Evolutionary conservation across 257 asterid genomes (phyloP).

Genomic region (Gardenia jasminoides): DNA sequence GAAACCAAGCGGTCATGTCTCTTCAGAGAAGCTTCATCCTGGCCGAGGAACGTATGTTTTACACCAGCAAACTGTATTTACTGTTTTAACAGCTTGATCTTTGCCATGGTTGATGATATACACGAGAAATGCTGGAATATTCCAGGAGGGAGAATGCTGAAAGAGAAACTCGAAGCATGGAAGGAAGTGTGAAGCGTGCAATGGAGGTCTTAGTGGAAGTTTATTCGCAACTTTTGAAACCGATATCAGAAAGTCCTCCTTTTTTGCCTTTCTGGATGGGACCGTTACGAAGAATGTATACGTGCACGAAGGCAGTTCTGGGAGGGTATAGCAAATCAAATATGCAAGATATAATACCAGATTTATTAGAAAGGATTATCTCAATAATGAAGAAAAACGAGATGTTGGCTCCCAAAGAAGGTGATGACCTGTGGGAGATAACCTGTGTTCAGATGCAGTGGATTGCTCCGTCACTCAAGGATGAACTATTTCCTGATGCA

Average conservation of each 20-base stretch:
- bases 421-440: slow-evolving; percentile 81
- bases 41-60: slow-evolving; percentile 72
- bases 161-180: slow-evolving; percentile 90
- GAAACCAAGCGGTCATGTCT: slow-evolving; percentile 78
- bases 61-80: slow-evolving; percentile 65
- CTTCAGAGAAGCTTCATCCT: slow-evolving; percentile 62
- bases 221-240: slow-evolving; percentile 59
- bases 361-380: slow-evolving; percentile 57
- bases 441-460: slow-evolving; percentile 83
- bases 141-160: slow-evolving; percentile 78
- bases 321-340: slow-evolving; percentile 78
- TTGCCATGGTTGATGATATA: slow-evolving; percentile 84
- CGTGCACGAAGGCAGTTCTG: slow-evolving; percentile 79
- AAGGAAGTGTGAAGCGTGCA: slow-evolving; percentile 70
- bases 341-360: slow-evolving; percentile 55
- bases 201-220: slow-evolving; percentile 74
- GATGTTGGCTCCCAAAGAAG: slow-evolving; percentile 52
- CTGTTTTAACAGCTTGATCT: slow-evolving; percentile 65
- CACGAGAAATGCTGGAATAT: slow-evolving; percentile 90
- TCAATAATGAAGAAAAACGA: slow-evolving; percentile 65
- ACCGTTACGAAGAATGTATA: slow-evolving; percentile 74
- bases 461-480: slow-evolving; percentile 81
- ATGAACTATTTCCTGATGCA: slow-evolving; percentile 68
- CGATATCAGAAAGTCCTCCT: slow-evolving; percentile 65
- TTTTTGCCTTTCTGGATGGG: slow-evolving; percentile 85